Base-by-base conservation (phyloP, 2,329 filamentous ascomycete species). In the Camillea tinctor region DNA sequence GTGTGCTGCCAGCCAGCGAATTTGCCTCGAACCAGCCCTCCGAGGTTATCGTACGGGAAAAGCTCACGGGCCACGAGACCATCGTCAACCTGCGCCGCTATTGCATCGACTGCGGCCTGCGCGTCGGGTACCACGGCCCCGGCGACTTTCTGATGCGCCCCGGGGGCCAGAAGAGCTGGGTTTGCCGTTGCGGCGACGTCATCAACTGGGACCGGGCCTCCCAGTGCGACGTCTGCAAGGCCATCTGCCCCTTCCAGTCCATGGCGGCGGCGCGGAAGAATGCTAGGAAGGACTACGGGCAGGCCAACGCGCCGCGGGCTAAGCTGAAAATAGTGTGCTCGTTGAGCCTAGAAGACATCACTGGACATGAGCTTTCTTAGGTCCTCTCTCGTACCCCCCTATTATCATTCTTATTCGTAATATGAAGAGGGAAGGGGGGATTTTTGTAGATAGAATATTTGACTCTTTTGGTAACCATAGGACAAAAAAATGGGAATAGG, bases 71-170 rank as follows among this genome's bases (percentile, higher is more conserved):
- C 8, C 50, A 53, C n/a, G 53, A 59, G 44, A 17, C 51, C 8
- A 24, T 60, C 24, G 53, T 67, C 2, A 50, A 61, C 26, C 54
- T 69, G 30, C 66, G 67, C 22, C 59, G 66, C 6, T 68, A 65
- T 59, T 69, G 67, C 52, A 63, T 69, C 23, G 4, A 20, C 24
- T 68, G 67, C 57, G 67, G 67, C 3, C 54, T 68, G 13, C 55
- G 54, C 17, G 50, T 19, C 4, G 63, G 64, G 9, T 60, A 60
- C 40, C 63, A 69, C 52, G 48, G 44, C 17, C 48, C 63, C 1
- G 64, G 67, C 1, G 63, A 64, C 9, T 36, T 57, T 21, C 49
- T 69, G 2, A 52, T 17, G 9, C 61, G 57, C 22, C 57, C 56
- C 17, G 55, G 40, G 0, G 61, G 61, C 3, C 51, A 19, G 0